Evolutionary conservation across 768 basidiomycete species (phyloP).

Genomic region (Aureoboletus auriporus): DNA sequence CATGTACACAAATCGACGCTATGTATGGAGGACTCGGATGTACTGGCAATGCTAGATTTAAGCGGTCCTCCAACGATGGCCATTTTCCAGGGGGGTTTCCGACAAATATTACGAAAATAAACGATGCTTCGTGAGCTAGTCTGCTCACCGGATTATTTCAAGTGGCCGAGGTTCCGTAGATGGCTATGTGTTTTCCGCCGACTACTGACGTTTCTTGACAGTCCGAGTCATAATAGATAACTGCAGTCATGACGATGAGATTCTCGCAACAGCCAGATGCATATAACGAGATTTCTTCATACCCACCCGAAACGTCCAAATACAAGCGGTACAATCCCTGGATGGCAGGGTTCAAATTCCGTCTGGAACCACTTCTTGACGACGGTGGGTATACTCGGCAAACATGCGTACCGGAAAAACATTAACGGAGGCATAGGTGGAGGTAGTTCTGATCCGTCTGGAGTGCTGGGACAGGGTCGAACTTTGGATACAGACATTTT

Average conservation of each 20-base stretch:
- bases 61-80: not conserved
- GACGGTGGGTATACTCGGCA: not conserved
- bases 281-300: too few relatives aligned
- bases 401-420: constrained; percentile 32
- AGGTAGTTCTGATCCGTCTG: constrained; percentile 3
- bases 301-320: too few relatives aligned
- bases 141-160: constrained; percentile 4
- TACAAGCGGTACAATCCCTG: too few relatives aligned
- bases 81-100: constrained; percentile 4
- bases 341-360: too few relatives aligned
- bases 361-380: not conserved
- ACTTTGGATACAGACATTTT: not conserved
- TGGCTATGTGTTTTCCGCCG: not conserved
- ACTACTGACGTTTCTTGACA: not conserved
- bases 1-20: constrained; percentile 3
- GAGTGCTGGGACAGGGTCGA: constrained; percentile 12
- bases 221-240: constrained; percentile 15
- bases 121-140: not conserved
- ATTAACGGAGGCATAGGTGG: constrained; percentile 35
- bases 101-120: constrained; percentile 4
- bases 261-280: constrained; percentile 30
- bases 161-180: constrained; percentile 1
- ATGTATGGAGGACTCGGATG: not conserved
- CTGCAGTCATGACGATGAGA: constrained; percentile 25
- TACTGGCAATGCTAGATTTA: not conserved